phyloP scores from a whole-genome alignment of 2,329 filamentous ascomycete genomes.

The Herpotrichia juniperi region DNA sequence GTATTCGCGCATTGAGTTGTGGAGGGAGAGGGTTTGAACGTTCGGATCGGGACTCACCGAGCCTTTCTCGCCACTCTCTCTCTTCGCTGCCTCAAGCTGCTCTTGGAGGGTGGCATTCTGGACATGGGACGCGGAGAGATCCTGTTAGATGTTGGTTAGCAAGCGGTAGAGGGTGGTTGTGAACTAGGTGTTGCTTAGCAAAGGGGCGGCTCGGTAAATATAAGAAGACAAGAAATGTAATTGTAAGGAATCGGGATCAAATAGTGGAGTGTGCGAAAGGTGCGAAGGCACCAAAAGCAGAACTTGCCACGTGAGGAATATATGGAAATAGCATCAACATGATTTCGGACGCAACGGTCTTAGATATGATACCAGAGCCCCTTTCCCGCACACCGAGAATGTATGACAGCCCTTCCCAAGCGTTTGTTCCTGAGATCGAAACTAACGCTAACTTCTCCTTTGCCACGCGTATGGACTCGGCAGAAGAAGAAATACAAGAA shows the following conservation, averaged over 20 bases:
- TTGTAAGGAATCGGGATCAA: no score
- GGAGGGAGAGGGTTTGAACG: constrained; percentile 1
- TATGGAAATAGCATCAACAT: constrained; percentile 3
- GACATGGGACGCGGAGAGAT: constrained; percentile 37
- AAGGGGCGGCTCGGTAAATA: not conserved
- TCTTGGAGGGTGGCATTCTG: constrained; percentile 29
- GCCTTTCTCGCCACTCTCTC: constrained; percentile 42
- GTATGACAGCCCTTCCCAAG: constrained; percentile 29
- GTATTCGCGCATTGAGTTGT: not conserved
- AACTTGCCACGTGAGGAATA: constrained; percentile 32
- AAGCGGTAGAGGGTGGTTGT: not conserved
- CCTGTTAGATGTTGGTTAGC: constrained; percentile 23
- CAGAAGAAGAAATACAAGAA: constrained; percentile 13
- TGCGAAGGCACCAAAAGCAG: constrained; percentile 18
- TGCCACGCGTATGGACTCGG: constrained; percentile 8
- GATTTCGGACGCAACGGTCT: no score
- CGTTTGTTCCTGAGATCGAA: constrained; percentile 30
- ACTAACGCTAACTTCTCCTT: constrained; percentile 27
- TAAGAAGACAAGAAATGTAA: not conserved
- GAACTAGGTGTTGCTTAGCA: not conserved
- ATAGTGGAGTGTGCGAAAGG: constrained; percentile 28
- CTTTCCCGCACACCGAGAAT: constrained; percentile 24
- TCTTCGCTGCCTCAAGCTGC: constrained; percentile 41
- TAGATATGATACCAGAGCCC: constrained; percentile 15
- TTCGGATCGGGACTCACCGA: no score